A percentile compares a stretch with the other conserved stretches of the same genome.
phyloP scores from a whole-genome alignment of 306 rosid species.

The Trifolium pratense region DNA sequence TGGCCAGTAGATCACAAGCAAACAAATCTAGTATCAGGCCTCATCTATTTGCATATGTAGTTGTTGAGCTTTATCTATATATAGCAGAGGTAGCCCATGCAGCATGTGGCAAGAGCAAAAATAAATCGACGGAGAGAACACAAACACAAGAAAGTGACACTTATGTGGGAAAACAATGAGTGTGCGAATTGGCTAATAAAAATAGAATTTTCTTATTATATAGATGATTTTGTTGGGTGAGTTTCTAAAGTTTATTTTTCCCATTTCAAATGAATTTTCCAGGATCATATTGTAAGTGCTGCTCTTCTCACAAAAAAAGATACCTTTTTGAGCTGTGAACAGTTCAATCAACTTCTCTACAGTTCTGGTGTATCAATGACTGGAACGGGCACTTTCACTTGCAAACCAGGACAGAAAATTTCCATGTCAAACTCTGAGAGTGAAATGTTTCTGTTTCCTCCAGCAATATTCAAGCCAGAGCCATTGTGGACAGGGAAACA shows the following conservation, averaged over 20 bases:
- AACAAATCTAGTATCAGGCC: constrained; percentile 10
- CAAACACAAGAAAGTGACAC: not conserved
- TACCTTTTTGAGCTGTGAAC: constrained; percentile 68
- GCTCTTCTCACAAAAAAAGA: constrained; percentile 91
- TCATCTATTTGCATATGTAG: constrained; percentile 22
- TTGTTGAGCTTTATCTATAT: no score
- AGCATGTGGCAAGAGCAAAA: not conserved
- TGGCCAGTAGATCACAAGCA: not conserved
- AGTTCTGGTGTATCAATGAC: constrained; percentile 73
- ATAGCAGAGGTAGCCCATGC: not conserved
- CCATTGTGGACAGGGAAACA: constrained; percentile 97
- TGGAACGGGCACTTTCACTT: constrained; percentile 46
- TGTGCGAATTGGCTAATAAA: not conserved
- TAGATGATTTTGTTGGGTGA: not conserved
- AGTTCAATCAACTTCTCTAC: constrained; percentile 86
- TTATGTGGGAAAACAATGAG: not conserved
- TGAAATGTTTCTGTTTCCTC: constrained; percentile 70
- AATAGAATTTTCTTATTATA: not conserved
- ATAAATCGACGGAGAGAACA: not conserved
- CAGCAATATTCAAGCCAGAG: constrained; percentile 91
- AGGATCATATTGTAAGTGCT: constrained; percentile 96
- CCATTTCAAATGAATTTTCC: constrained; percentile 44
- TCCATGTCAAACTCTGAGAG: constrained; percentile 55
- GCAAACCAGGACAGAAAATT: constrained; percentile 66
- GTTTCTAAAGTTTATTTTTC: constrained; percentile 19